Evolutionary conservation across 2,329 filamentous ascomycete genomes (phyloP).

Genomic region (Trichoderma polysporum): DNA sequence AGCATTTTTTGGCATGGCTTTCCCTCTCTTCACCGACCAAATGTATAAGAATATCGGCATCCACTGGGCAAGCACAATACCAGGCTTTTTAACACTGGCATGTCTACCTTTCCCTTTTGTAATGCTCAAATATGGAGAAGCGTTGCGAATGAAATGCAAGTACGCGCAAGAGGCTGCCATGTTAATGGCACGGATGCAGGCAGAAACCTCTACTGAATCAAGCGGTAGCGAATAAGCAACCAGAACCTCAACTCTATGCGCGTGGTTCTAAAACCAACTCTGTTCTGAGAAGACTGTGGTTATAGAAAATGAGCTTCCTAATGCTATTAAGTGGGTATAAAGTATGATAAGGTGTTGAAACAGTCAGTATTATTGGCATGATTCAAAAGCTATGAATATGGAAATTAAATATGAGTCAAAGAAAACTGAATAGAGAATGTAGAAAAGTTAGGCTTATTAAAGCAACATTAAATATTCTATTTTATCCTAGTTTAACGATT

Average conservation of each 20-base stretch:
- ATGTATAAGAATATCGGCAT: background rate
- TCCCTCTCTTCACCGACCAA: background rate
- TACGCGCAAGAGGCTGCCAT: background rate
- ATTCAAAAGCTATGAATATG: too few relatives aligned
- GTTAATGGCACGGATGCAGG: background rate
- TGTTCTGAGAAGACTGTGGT: too few relatives aligned
- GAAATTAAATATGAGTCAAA: too few relatives aligned
- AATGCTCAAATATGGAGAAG: background rate
- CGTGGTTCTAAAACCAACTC: too few relatives aligned
- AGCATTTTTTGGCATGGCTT: background rate
- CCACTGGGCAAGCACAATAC: background rate
- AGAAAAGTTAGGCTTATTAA: too few relatives aligned
- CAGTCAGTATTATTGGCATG: too few relatives aligned
- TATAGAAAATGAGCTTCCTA: too few relatives aligned
- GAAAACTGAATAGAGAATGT: too few relatives aligned
- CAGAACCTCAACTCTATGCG: background rate
- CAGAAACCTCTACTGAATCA: background rate
- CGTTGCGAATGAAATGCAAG: background rate
- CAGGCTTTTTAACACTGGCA: background rate
- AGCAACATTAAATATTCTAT: background rate
- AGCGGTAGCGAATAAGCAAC: background rate
- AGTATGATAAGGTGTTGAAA: too few relatives aligned
- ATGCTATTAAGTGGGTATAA: too few relatives aligned
- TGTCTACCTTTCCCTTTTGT: constrained; percentile 2
- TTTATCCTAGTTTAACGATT: too few relatives aligned